A percentile compares a stretch with the other conserved stretches of the same genome.
Conservation (phyloP, 768 basidiomycete species). For the Hygrophoropsis aurantiaca region DNA sequence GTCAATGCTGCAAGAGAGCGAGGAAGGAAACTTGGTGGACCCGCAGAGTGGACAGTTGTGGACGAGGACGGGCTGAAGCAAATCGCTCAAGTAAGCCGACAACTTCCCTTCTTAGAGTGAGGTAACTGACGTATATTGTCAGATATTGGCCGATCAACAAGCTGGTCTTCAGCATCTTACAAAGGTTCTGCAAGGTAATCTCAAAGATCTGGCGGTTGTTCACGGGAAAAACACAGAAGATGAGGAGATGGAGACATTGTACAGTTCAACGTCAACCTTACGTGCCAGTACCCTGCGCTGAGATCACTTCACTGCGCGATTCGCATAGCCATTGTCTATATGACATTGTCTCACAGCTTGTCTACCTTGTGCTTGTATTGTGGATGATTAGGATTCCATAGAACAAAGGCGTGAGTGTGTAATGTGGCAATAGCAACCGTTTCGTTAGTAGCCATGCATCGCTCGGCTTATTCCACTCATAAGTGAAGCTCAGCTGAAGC, state of each 20-base stretch:
- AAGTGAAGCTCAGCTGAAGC: no score
- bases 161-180: slow-evolving; percentile 79
- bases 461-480: no score
- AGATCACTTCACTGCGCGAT: no score
- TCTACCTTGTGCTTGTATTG: not conserved
- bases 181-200: slow-evolving; percentile 62
- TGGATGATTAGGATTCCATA: not conserved
- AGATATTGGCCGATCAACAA: slow-evolving; percentile 81
- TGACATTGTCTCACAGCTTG: not conserved
- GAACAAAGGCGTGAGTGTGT: slow-evolving; percentile 13
- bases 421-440: slow-evolving; percentile 8
- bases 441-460: slow-evolving; percentile 1
- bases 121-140: slow-evolving; percentile 8
- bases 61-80: slow-evolving; percentile 82
- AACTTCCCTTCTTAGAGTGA: slow-evolving; percentile 3
- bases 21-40: slow-evolving; percentile 40
- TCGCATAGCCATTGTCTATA: not conserved
- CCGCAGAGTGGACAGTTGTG: slow-evolving; percentile 76
- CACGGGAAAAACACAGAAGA: slow-evolving; percentile 45
- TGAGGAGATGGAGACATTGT: slow-evolving; percentile 27
- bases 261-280: slow-evolving; percentile 23
- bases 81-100: slow-evolving; percentile 60
- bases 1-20: slow-evolving; percentile 58
- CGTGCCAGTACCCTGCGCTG: slow-evolving; percentile 25
- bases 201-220: slow-evolving; percentile 68